Evolutionary conservation across 2,329 filamentous ascomycete genomes (phyloP), one percentile per base, ranked within the genome.

Genomic region (Hypoxylon sp.): DNA sequence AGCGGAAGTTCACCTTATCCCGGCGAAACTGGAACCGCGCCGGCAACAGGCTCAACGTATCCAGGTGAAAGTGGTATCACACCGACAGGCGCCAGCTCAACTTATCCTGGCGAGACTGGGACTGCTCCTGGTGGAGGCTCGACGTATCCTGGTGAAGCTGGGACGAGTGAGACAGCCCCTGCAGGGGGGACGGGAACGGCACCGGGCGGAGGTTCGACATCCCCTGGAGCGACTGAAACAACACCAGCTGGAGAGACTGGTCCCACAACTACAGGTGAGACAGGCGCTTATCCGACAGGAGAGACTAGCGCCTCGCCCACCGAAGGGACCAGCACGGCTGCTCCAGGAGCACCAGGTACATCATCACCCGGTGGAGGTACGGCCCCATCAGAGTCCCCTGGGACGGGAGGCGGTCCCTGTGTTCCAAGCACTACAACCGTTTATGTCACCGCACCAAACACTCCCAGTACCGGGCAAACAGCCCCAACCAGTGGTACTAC

Each of bases 391-490:
- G 12, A n/a, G 30, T 36, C 49, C 22, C 24, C 42, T 36, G 51
- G 44, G 24, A 14, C 32, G n/a, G 44, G 32, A 26, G 46, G 16
- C 6, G 26, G 38, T 33, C 11, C 54, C 3, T 59, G 24, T 24
- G 32, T 57, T 9, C 57, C 53, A 22, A 24, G 28, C 6, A 66
- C 59, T 5, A 53, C n/a, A 33, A 64, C 64, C 0, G 46, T 64
- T 38, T 56, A 36, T 14, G 52, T 57, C 22, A 63, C 59, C 0
- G 53, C 46, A 20, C 26, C 62, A 20, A 56, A 56, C 9, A 42
- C 24, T 26, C 24, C 62, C 11, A 20, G 46, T 14, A 38, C 46
- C 20, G n/a, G 46, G 14, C 49, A 36, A 28, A 24, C 46, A 16
- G 18, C 12, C 4, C 48, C 55, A 33, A 9, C 30, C 2, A 4